phyloP scores from a whole-genome alignment of 768 basidiomycete species.

The Austroboletus eburneus region DNA sequence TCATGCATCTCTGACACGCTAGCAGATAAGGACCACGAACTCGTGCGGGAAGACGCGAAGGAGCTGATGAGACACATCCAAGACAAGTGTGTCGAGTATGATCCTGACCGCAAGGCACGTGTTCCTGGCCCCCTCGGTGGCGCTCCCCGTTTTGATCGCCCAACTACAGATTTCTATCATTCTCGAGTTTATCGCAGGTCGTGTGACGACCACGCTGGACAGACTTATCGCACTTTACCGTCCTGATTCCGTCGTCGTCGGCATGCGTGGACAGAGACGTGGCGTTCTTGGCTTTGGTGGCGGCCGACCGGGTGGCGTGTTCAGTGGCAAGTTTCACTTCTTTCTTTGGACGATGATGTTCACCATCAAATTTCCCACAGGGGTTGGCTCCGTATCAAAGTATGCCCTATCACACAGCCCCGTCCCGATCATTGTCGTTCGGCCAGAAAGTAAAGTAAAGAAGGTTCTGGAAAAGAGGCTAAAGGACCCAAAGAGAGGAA shows the following conservation, averaged over 20 bases:
- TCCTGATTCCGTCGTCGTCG: constrained; percentile 90
- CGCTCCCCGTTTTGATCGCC: not conserved
- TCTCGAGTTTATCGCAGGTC: constrained; percentile 92
- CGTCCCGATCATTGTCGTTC: constrained; percentile 93
- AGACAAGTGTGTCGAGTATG: constrained; percentile 73
- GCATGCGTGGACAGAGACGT: constrained; percentile 70
- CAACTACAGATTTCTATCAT: constrained; percentile 71
- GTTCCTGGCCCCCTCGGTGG: constrained; percentile 7
- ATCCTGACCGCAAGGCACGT: constrained; percentile 67
- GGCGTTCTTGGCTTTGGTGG: constrained; percentile 45
- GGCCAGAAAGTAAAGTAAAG: constrained; percentile 81
- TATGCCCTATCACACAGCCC: constrained; percentile 90
- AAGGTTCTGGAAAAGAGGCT: constrained; percentile 83
- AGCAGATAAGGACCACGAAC: constrained; percentile 69
- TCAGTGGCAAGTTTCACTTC: constrained; percentile 15
- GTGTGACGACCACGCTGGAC: constrained; percentile 84
- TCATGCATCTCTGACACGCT: not conserved
- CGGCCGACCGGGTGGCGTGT: constrained; percentile 21
- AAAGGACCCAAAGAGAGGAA: constrained; percentile 84
- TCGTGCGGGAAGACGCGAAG: constrained; percentile 80
- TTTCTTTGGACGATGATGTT: not conserved
- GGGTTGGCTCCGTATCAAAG: constrained; percentile 60
- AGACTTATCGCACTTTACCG: constrained; percentile 89
- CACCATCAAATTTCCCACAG: constrained; percentile 37
- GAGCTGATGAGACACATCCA: constrained; percentile 78